These are phyloP conservation scores for Salix purpurea DNA, from an alignment of 345 rosid genomes.

Conservation along the genomic window DNA sequence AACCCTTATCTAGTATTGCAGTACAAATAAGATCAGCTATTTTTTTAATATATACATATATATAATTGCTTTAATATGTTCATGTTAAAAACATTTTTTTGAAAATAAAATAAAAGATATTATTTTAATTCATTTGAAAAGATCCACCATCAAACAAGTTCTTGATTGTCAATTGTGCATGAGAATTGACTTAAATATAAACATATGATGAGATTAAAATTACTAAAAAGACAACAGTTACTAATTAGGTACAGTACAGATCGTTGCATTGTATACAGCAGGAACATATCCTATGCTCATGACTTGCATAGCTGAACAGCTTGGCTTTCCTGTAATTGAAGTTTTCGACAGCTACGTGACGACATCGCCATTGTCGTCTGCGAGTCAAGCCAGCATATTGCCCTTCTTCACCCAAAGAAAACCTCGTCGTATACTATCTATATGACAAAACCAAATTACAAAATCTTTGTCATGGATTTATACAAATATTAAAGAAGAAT, in stretches of 20 bases:
- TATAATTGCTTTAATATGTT: no score
- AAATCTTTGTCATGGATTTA: slow-evolving; percentile 44
- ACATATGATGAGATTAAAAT: neutral
- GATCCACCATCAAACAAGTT: no score
- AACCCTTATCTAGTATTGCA: no score
- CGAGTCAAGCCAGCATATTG: slow-evolving; percentile 1
- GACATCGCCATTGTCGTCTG: neutral
- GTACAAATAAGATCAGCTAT: no score
- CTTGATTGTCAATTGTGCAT: neutral
- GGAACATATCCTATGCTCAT: neutral
- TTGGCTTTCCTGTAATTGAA: slow-evolving; percentile 2
- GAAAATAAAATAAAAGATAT: no score
- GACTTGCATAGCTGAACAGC: slow-evolving; percentile 1
- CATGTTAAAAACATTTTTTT: no score
- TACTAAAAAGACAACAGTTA: neutral
- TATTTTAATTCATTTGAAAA: no score
- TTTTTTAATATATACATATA: no score
- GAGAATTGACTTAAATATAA: neutral
- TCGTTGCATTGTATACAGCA: neutral
- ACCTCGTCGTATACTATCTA: slow-evolving; percentile 35
- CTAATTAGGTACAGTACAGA: neutral
- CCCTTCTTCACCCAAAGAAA: slow-evolving; percentile 23
- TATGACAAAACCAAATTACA: slow-evolving; percentile 32
- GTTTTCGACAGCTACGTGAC: neutral
- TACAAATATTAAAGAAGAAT: slow-evolving; percentile 35